Evolutionary conservation across 2,329 filamentous ascomycete genomes (phyloP).

Genomic region (Purpureocillium takamizusanense): DNA sequence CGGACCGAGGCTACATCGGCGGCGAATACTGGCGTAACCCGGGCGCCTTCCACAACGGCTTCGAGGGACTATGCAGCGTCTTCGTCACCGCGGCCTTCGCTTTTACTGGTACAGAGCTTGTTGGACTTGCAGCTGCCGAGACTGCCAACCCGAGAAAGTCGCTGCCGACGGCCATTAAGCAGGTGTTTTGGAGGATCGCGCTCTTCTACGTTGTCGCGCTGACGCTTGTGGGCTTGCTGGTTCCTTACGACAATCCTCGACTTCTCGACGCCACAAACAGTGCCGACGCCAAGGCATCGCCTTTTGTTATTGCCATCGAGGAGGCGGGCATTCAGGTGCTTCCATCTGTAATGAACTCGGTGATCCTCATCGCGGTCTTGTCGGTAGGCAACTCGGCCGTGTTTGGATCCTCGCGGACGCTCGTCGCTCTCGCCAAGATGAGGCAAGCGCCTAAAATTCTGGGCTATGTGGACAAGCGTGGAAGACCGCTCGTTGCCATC

Average conservation of each 20-base stretch:
- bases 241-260: constrained; percentile 59
- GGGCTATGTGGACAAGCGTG: constrained; percentile 73
- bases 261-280: constrained; percentile 48
- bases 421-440: constrained; percentile 84
- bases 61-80: constrained; percentile 72
- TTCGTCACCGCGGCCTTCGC: constrained; percentile 71
- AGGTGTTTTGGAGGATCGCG: constrained; percentile 90
- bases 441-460: constrained; percentile 70
- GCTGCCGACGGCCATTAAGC: constrained; percentile 79
- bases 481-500: constrained; percentile 71
- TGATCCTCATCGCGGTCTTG: constrained; percentile 83
- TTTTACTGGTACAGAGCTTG: constrained; percentile 67
- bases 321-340: constrained; percentile 74
- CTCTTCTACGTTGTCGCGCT: constrained; percentile 85
- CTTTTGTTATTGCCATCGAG: constrained; percentile 87
- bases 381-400: constrained; percentile 89
- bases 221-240: constrained; percentile 70
- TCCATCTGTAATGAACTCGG: constrained; percentile 87
- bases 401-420: constrained; percentile 82
- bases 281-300: constrained; percentile 68
- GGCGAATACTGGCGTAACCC: constrained; percentile 68
- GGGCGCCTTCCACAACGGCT: constrained; percentile 77
- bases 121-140: constrained; percentile 69
- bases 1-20: constrained; percentile 68
- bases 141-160: constrained; percentile 73